Percentiles rank a stretch among this genome's conserved stretches.
Conservation (phyloP, 495 filamentous ascomycete species). For the Aspergillus egyptiacus region DNA sequence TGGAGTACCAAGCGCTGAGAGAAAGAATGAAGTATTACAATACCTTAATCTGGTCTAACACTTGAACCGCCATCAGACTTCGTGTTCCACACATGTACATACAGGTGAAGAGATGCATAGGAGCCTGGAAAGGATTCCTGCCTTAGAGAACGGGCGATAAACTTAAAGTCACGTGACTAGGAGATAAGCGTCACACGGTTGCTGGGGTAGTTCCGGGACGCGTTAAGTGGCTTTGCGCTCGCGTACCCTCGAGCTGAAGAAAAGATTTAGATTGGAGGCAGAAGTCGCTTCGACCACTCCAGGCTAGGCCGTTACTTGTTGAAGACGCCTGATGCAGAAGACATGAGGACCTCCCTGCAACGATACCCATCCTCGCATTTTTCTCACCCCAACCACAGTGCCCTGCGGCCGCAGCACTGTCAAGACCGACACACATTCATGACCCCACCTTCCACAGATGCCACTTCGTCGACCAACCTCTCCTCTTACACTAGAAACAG, state of each 20-base stretch:
- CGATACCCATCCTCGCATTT: neutral
- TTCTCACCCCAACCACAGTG: slow-evolving; percentile 17
- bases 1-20: no score
- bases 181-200: slow-evolving; percentile 2
- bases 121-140: no score
- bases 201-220: slow-evolving; percentile 2
- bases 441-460: slow-evolving; percentile 27
- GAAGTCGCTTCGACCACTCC: neutral
- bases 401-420: slow-evolving; percentile 19
- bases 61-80: no score
- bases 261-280: neutral
- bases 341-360: slow-evolving; percentile 23
- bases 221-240: slow-evolving; percentile 9
- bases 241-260: neutral
- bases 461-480: slow-evolving; percentile 35
- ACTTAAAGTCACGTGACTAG: neutral
- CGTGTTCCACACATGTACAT: no score
- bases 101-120: no score
- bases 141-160: no score
- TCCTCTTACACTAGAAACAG: slow-evolving; percentile 41
- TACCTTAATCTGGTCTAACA: no score
- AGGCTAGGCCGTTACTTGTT: neutral
- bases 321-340: slow-evolving; percentile 12
- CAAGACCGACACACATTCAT: slow-evolving; percentile 12
- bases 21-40: no score